Evolutionary conservation across 2,329 filamentous ascomycete genomes (phyloP), one percentile per base, ranked within the genome.

Genomic region (Colletotrichum musicola): DNA sequence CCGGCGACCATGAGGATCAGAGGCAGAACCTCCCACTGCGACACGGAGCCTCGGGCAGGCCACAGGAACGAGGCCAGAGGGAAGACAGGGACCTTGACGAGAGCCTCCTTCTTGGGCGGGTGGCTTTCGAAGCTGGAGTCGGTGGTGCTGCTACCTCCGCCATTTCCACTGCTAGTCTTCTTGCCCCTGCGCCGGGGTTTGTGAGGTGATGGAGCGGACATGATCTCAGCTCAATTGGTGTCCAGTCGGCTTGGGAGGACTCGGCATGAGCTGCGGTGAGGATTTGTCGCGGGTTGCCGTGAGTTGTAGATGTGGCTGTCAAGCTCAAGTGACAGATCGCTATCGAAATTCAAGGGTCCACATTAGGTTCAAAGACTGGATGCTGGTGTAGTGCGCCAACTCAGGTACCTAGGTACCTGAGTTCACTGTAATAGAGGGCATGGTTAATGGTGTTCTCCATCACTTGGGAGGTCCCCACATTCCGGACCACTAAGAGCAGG

Each of bases 61-160:
- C 95, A 97, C 58, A 99, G 88, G 76, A 99, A 95, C n/a, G 95
- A 91, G 1, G 94, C 94, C 22, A 99, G 87, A 47, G 96, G 95
- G 76, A 98, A 98, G 4, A 93, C 89, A 38, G 95, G 95, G 49
- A 83, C 81, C 57, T 85, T 84, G 59, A 86, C 79, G 62, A 87
- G 79, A 58, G 82, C 77, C 71, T 88, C 86, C 62, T 77, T 72
- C 62, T 80, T 77, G 67, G 74, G 56, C 25, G 70, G 71, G 61
- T 69, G 66, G 55, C 50, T 61, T 25, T 69, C 49, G 35, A 38
- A 25, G 42, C 16, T 55, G 35, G 54, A 3, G 14, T 35, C 30
- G 30, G 16, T 63, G 51, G 18, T 25, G 25, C 42, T 66, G 56
- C 50, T 56, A 55, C 49, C 50, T 22, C 40, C 56, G 14, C 55